Base-by-base conservation (phyloP, 306 rosid species). In the Cucurbita moschata region DNA sequence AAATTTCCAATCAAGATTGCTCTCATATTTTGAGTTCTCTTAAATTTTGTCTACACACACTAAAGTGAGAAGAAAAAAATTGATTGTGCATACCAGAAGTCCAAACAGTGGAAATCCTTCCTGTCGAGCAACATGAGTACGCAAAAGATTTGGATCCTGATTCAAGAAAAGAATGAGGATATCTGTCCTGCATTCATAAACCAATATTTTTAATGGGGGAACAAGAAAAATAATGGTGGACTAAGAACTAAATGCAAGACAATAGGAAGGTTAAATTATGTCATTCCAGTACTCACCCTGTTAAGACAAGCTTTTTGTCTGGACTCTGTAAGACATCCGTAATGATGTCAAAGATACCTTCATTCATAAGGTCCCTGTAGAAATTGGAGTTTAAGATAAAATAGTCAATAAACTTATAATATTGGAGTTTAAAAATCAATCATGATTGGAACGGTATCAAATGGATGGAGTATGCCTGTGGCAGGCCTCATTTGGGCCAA, bases 151-250 rank as follows among this genome's bases (percentile, higher is more conserved):
- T 77, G 98, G 97, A 87, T 93, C 98, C 81, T 90, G 98, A 86
- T 86, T 90, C 90, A 88, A 79, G 84, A 93, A 93, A 84, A 93
- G 96, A 85, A 87, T 86, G 77, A 93, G 96, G 86, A 93, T 85
- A 82, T 93, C 98, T 88, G 98, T 88, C 85, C 98, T 93, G 98
- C 96, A 93, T 85, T 88, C 91, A 87, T 81, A 84, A 78, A 88
- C 78, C 78, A 76, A 80, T 62, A 68, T 76, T 40, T 75, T 90
- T 56, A 86, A 89, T 54, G 79, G 71, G 53, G 66, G 46, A 21
- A 15, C 30, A 12, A 19, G 74, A 51, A 70, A 8, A 65, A 26
- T 8, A 15, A 13, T 42, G 15, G 43, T 8, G 5, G 9, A 21
- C 21, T 16, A 21, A 49, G 16, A 76, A 57, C 53, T 71, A 78